Evolutionary conservation across 306 rosid genomes (phyloP).

Genomic region (Betula pendula): DNA sequence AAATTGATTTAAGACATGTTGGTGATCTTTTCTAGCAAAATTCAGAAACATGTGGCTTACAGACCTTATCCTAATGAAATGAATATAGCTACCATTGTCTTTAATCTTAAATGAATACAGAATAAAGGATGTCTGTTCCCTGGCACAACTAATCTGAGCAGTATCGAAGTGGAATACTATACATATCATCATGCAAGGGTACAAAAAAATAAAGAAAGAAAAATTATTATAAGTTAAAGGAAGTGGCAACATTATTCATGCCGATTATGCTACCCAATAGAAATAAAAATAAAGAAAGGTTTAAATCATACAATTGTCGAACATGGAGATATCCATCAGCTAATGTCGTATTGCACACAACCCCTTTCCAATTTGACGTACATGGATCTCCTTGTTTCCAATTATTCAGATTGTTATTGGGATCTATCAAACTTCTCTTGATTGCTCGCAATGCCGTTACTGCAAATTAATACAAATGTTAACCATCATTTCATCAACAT

Average conservation of each 20-base stretch:
- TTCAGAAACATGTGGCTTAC: no score
- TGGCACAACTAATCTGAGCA: neutral
- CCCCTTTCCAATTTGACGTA: slow-evolving; percentile 43
- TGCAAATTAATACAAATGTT: no score
- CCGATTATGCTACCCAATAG: neutral
- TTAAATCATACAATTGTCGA: slow-evolving; percentile 38
- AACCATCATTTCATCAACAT: neutral
- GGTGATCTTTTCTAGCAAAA: neutral
- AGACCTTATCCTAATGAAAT: no score
- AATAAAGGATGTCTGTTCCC: no score
- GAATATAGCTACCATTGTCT: no score
- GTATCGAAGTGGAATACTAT: neutral
- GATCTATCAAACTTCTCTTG: no score
- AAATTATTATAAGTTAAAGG: neutral
- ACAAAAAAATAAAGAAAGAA: neutral
- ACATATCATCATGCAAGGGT: neutral
- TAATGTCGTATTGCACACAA: slow-evolving; percentile 39
- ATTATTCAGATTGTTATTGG: no score
- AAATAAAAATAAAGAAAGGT: slow-evolving; percentile 1
- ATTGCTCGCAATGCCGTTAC: no score
- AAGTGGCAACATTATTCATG: neutral
- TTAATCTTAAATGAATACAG: no score
- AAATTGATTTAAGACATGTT: neutral
- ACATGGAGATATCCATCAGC: slow-evolving; percentile 51
- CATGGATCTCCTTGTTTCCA: slow-evolving; percentile 45